A percentile compares a stretch with the other conserved stretches of the same genome.
phyloP scores from a whole-genome alignment of 495 filamentous ascomycete genomes.

The Aspergillus homomorphus region DNA sequence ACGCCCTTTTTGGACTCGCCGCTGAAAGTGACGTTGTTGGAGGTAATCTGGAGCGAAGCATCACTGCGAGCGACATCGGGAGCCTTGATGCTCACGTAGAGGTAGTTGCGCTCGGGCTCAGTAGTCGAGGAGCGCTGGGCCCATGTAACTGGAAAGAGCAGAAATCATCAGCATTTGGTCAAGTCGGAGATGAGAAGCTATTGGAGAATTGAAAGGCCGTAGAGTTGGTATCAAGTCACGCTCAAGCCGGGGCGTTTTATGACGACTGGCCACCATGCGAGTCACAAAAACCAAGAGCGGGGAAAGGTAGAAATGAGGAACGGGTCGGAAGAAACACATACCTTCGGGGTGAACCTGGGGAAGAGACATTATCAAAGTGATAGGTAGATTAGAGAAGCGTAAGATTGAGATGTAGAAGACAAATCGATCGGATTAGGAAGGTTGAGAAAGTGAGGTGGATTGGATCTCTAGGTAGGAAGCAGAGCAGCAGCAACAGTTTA shows the following conservation, averaged over 20 bases:
- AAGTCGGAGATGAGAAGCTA: background rate
- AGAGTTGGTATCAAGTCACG: background rate
- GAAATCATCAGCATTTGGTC: conserved; percentile 19
- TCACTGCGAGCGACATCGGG: conserved; percentile 69
- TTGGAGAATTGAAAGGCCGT: background rate
- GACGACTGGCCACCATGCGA: conserved; percentile 9
- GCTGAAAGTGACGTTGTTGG: conserved; percentile 73
- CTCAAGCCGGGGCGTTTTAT: conserved; percentile 1
- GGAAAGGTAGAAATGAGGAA: conserved; percentile 27
- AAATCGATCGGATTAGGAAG: conserved; percentile 13
- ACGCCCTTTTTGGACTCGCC: conserved; percentile 79
- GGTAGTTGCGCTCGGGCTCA: conserved; percentile 82
- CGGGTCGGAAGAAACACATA: conserved; percentile 30
- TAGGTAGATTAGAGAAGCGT: conserved; percentile 10
- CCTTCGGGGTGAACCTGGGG: conserved; percentile 39
- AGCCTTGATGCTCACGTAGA: conserved; percentile 86
- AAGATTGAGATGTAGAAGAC: conserved; percentile 10
- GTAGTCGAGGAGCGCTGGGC: conserved; percentile 85
- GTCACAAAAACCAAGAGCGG: conserved; percentile 28
- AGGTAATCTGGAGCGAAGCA: conserved; percentile 75
- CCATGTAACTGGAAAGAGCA: conserved; percentile 74
- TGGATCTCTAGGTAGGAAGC: conserved; percentile 8
- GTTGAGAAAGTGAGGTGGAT: conserved; percentile 15
- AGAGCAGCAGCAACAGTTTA: conserved; percentile 14
- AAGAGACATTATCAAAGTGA: conserved; percentile 28